Evolutionary conservation across 2,329 filamentous ascomycete genomes (phyloP).

Genomic region (Ophiocordyceps sinensis): DNA sequence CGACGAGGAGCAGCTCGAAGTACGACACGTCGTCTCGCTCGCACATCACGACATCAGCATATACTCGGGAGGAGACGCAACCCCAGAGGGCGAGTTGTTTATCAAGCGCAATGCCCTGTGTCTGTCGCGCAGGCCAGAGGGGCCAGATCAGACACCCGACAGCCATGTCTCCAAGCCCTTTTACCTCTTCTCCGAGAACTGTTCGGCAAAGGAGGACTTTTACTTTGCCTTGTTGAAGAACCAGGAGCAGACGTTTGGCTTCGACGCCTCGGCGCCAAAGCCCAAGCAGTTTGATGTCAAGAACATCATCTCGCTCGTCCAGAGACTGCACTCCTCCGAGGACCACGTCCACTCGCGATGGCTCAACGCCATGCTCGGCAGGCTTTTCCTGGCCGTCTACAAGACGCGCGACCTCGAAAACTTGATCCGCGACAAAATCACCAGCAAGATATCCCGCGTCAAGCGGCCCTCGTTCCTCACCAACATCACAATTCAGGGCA

Average conservation of each 20-base stretch:
- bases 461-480: constrained; percentile 86
- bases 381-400: constrained; percentile 78
- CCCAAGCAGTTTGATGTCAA: constrained; percentile 68
- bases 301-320: constrained; percentile 79
- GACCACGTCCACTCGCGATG: constrained; percentile 83
- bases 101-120: constrained; percentile 89
- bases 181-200: constrained; percentile 87
- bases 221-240: constrained; percentile 85
- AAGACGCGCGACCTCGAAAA: constrained; percentile 70
- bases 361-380: constrained; percentile 82
- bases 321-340: constrained; percentile 80
- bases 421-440: constrained; percentile 71
- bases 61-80: constrained; percentile 62
- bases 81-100: constrained; percentile 85
- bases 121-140: constrained; percentile 49
- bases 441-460: constrained; percentile 89
- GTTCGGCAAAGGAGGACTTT: constrained; percentile 95
- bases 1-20: constrained; percentile 86
- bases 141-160: constrained; percentile 39
- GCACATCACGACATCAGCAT: constrained; percentile 76
- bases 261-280: constrained; percentile 41
- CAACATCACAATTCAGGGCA: constrained; percentile 64
- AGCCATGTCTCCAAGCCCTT: constrained; percentile 61
- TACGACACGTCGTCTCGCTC: constrained; percentile 88
- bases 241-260: constrained; percentile 53